Evolutionary conservation across 2,329 filamentous ascomycete genomes (phyloP).

Genomic region (Cercospora zeae-maydis): DNA sequence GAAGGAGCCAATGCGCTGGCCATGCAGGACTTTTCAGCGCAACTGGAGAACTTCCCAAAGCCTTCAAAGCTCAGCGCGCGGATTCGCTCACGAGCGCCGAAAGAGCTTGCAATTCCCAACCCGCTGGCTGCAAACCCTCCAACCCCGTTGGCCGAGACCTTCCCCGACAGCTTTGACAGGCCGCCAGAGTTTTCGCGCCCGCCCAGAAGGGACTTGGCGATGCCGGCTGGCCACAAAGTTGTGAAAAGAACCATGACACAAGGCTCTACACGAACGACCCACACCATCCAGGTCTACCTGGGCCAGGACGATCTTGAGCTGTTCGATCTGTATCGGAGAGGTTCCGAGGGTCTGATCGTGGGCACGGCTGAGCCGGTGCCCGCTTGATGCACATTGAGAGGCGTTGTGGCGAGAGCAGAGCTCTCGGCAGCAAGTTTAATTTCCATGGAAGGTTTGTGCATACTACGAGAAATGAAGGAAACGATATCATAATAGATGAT

Average conservation of each 20-base stretch:
- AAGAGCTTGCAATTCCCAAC: not conserved
- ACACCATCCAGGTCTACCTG: constrained; percentile 29
- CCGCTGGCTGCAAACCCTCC: constrained; percentile 9
- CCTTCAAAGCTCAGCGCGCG: not conserved
- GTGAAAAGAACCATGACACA: constrained; percentile 7
- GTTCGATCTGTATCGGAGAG: constrained; percentile 18
- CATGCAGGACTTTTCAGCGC: constrained; percentile 17
- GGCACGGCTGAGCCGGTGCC: not conserved
- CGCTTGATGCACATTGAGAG: not conserved
- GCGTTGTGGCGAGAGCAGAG: too few species aligned
- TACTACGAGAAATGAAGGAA: not conserved
- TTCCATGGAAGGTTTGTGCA: not conserved
- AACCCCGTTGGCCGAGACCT: not conserved
- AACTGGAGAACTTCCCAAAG: constrained; percentile 23
- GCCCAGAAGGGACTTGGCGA: constrained; percentile 17
- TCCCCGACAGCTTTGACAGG: not conserved
- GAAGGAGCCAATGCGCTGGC: constrained; percentile 6
- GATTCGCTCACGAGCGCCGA: not conserved
- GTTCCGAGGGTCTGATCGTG: not conserved
- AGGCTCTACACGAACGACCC: constrained; percentile 10
- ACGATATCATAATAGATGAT: not conserved
- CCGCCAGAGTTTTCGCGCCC: constrained; percentile 2
- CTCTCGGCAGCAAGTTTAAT: not conserved
- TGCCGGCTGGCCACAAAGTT: constrained; percentile 6
- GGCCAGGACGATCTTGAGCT: constrained; percentile 24